phyloP scores from a whole-genome alignment of 495 filamentous ascomycete species.

The Pyrenula massariospora region DNA sequence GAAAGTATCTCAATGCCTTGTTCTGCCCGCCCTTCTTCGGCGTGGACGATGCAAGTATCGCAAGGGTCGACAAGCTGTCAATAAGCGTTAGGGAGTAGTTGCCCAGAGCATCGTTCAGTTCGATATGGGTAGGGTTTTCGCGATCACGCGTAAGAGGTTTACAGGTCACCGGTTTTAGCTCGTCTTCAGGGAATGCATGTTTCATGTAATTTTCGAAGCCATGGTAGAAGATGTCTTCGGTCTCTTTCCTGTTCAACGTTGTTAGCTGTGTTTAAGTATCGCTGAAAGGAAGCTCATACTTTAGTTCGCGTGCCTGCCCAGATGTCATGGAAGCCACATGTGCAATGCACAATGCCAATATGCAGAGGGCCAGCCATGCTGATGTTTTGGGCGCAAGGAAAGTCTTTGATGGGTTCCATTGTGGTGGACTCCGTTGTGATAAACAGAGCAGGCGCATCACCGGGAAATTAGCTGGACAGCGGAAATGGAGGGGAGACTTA shows the following conservation, averaged over 20 bases:
- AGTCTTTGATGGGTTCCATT: conserved; percentile 3
- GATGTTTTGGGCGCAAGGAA: conserved; percentile 24
- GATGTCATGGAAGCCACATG: conserved; percentile 28
- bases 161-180: conserved; percentile 83
- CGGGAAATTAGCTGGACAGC: conserved; percentile 15
- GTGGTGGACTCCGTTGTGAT: conserved; percentile 23
- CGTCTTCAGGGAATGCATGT: conserved; percentile 92
- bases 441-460: conserved; percentile 36
- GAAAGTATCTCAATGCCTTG: conserved; percentile 62
- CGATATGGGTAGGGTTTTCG: conserved; percentile 67
- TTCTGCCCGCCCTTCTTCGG: conserved; percentile 35
- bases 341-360: conserved; percentile 28
- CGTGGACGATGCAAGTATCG: conserved; percentile 69
- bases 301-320: conserved; percentile 26
- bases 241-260: conserved; percentile 48
- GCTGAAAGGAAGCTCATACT: conserved; percentile 13
- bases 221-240: conserved; percentile 91
- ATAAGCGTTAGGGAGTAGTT: conserved; percentile 95
- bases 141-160: conserved; percentile 70
- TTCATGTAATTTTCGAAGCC: conserved; percentile 92
- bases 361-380: conserved; percentile 20
- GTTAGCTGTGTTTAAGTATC: background rate
- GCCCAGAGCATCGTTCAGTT: conserved; percentile 88
- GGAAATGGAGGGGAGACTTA: background rate
- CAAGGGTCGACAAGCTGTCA: conserved; percentile 87